Conservation (phyloP, 306 rosid species). For the Betula pendula region DNA sequence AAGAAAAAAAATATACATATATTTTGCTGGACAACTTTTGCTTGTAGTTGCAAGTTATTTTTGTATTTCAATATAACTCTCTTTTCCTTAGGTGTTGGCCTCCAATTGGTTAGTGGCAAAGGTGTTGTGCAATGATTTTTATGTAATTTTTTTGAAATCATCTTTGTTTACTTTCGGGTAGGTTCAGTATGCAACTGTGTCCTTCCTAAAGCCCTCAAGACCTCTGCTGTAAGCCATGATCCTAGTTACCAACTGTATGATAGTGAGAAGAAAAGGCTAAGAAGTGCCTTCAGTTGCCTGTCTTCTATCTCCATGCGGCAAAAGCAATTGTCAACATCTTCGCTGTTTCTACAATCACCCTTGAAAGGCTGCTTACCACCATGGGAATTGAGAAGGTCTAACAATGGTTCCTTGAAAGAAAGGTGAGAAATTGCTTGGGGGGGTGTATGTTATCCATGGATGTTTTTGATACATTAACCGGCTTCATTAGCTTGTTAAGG, state of each 20-base stretch:
- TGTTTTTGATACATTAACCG: conserved; percentile 17
- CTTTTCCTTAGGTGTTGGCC: background rate
- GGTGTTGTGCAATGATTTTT: background rate
- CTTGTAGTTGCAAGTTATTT: no score
- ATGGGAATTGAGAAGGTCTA: conserved; percentile 80
- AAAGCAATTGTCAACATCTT: conserved; percentile 82
- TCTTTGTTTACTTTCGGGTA: conserved; percentile 30
- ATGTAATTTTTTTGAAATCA: background rate
- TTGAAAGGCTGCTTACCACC: conserved; percentile 76
- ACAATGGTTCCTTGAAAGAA: conserved; percentile 73
- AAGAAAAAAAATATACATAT: no score
- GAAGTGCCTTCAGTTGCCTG: conserved; percentile 62
- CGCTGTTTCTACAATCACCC: conserved; percentile 91
- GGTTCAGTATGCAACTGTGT: conserved; percentile 91
- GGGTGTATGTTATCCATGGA: conserved; percentile 25
- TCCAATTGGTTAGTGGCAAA: background rate
- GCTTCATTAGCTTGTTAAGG: conserved; percentile 12
- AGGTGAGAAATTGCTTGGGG: conserved; percentile 46
- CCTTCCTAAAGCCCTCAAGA: conserved; percentile 80
- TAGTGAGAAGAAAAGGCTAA: conserved; percentile 73
- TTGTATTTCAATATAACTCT: background rate
- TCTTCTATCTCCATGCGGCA: conserved; percentile 92
- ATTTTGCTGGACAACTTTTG: no score
- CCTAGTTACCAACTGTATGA: conserved; percentile 56
- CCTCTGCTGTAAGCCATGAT: conserved; percentile 73